Conservation (phyloP, 768 basidiomycete species). For the Auriculariales sp. region DNA sequence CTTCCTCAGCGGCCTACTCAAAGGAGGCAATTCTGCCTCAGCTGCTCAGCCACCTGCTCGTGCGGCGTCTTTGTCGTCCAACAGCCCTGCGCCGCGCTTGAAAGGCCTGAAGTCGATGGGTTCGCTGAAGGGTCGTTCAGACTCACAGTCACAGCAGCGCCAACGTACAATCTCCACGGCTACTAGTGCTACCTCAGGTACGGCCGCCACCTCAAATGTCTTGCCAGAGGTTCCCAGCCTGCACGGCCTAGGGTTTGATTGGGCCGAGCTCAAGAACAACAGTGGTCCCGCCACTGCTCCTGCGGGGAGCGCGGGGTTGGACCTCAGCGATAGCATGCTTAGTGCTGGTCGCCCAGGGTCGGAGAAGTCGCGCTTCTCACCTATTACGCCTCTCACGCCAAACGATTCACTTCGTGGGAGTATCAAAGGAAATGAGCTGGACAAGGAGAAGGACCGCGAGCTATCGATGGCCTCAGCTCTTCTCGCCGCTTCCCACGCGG, state of each 20-base stretch:
- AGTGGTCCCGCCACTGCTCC: not conserved
- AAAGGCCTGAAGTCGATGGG: slow-evolving; percentile 73
- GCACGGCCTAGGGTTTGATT: slow-evolving; percentile 42
- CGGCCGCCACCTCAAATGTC: slow-evolving; percentile 24
- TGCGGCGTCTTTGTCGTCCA: slow-evolving; percentile 25
- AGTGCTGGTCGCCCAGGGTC: not conserved
- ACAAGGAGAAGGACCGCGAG: not conserved
- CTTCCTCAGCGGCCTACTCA: slow-evolving; percentile 46
- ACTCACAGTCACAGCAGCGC: not conserved
- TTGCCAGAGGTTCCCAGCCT: slow-evolving; percentile 39
- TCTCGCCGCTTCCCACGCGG: slow-evolving; percentile 87
- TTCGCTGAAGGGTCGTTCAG: slow-evolving; percentile 44
- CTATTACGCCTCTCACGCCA: not conserved
- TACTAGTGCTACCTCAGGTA: slow-evolving; percentile 11
- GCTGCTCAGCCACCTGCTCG: slow-evolving; percentile 16
- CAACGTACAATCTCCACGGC: slow-evolving; percentile 26
- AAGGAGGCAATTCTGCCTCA: slow-evolving; percentile 15
- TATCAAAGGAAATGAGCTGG: no score
- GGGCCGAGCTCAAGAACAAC: not conserved
- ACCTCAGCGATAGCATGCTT: not conserved
- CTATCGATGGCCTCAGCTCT: slow-evolving; percentile 32
- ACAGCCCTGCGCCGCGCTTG: slow-evolving; percentile 27
- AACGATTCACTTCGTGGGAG: not conserved
- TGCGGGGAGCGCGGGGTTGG: no score
- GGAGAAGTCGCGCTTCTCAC: not conserved